Percentiles rank a stretch among this genome's conserved stretches.
Conservation (phyloP, 805 yeast species). For the Wickerhamiella nectarea region DNA sequence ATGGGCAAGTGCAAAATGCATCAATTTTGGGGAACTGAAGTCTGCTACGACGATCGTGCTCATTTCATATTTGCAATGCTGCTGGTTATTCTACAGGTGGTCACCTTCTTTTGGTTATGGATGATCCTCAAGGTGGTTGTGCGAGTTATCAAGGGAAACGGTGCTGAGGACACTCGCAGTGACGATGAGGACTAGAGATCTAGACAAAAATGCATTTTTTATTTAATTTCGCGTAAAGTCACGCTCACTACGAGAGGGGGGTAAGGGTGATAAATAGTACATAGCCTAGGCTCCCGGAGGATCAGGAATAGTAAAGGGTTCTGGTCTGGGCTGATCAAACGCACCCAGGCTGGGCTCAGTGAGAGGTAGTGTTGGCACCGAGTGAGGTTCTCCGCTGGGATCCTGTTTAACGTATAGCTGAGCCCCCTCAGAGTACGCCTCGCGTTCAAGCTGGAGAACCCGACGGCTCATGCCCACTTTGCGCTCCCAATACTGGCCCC, state of each 20-base stretch:
- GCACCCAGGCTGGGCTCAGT: constrained; percentile 17
- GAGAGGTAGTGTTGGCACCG: constrained; percentile 13
- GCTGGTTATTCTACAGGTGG: constrained; percentile 50
- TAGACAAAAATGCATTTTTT: too few relatives aligned
- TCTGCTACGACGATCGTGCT: constrained; percentile 25
- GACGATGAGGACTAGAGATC: constrained; percentile 60
- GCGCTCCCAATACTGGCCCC: constrained; percentile 26
- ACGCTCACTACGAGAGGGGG: too few relatives aligned
- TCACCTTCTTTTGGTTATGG: constrained; percentile 61
- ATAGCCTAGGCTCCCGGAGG: constrained; percentile 11
- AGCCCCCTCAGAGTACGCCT: constrained; percentile 18
- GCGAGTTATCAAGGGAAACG: constrained; percentile 54
- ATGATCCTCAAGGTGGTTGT: constrained; percentile 57
- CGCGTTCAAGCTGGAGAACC: constrained; percentile 16
- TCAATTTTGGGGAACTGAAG: constrained; percentile 19
- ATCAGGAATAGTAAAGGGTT: constrained; percentile 19
- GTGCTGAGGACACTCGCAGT: constrained; percentile 79
- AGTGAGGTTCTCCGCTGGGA: constrained; percentile 16
- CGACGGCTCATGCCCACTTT: constrained; percentile 14
- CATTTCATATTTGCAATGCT: constrained; percentile 38
- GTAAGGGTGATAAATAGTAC: too few relatives aligned
- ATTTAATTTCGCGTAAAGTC: too few relatives aligned
- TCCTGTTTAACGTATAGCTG: constrained; percentile 16
- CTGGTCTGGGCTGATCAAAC: constrained; percentile 18
- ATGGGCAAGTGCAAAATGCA: constrained; percentile 18